Conservation (phyloP, 2,329 filamentous ascomycete species). For the Thielaviopsis euricoi region DNA sequence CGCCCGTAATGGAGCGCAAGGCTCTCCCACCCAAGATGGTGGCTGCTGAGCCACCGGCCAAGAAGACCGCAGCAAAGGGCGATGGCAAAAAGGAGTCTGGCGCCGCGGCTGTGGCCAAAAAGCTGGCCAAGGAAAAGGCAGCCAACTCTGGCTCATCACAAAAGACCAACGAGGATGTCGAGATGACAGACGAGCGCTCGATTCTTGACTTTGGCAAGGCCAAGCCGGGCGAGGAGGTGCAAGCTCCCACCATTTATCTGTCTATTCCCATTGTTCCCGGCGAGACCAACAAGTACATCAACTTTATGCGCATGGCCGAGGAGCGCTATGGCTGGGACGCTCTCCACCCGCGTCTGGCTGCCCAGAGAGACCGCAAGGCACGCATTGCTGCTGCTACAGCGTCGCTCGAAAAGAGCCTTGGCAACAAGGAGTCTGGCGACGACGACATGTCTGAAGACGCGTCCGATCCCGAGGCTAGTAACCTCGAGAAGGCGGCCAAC, state of each 20-base stretch:
- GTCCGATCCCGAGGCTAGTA: conserved; percentile 63
- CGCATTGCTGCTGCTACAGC: conserved; percentile 81
- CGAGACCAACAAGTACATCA: conserved; percentile 78
- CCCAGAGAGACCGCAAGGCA: conserved; percentile 71
- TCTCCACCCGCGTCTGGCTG: conserved; percentile 76
- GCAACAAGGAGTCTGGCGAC: conserved; percentile 15
- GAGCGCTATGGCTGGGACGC: conserved; percentile 91
- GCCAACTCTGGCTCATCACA: conserved; percentile 31
- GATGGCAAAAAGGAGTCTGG: conserved; percentile 32
- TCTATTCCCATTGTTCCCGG: conserved; percentile 60
- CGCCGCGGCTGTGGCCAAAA: conserved; percentile 15
- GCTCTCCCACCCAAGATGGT: conserved; percentile 2
- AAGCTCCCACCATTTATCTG: conserved; percentile 64
- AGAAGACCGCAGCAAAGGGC: conserved; percentile 21
- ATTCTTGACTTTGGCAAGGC: conserved; percentile 46
- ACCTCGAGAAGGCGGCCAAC: conserved; percentile 54
- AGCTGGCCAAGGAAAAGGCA: conserved; percentile 1
- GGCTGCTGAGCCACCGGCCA: neutral
- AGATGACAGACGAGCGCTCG: conserved; percentile 27
- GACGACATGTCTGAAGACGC: conserved; percentile 76
- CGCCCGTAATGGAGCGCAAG: conserved; percentile 10
- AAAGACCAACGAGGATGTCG: conserved; percentile 33
- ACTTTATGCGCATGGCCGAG: conserved; percentile 86
- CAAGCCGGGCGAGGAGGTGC: conserved; percentile 39
- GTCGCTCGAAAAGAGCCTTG: conserved; percentile 59